Base-by-base conservation (phyloP, 192 early-diverging fungal species). In the Geosiphon pyriformis region DNA sequence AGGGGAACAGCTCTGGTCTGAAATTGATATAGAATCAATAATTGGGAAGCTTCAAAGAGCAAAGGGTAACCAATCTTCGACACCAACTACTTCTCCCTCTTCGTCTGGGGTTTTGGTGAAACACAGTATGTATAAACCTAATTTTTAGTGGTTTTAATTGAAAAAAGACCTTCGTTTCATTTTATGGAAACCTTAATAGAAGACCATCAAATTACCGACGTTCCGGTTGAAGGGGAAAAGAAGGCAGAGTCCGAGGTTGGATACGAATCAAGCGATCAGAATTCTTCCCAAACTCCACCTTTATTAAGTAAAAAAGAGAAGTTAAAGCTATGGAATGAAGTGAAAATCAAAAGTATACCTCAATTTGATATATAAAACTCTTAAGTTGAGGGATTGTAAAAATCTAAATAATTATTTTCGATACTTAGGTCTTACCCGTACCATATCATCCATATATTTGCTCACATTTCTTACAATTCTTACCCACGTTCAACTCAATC, bases 401-500 rank as follows among this genome's bases (percentile, higher is more conserved):
- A 48, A 29, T 51, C 17, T 61, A 20, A 25, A 27, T n/a, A 11
- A 1, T 76, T 23, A 69, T 67, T 62, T 23, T 30, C 30, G 31
- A 30, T 33, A 8, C 2, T 46, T 48, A 85, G 88, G 83, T 78
- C 94, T 98, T 77, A 89, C 91, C 15, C 85, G 94, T 27, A 91
- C 92, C 26, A 68, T 96, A 49, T 85, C 92, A 0, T 79, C 93
- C 0, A 74, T 97, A 22, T 98, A 98, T 69, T 82, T 90, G 29
- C 72, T 95, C 49, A 88, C 87, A n/a, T 81, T 97, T 42, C 74
- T 98, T 60, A 90, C 91, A 0, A 65, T 94, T 32, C 83, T 95
- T 12, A 93, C 91, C 10, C 87, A 89, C 51, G 72, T 92, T 4
- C 93, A 98, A 73, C 82, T 98, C 32, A 94, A 92, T 73, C 78